These are phyloP conservation scores for Thielaviopsis punctulata DNA, from an alignment of 2,329 filamentous ascomycete species.

Conservation along the genomic window DNA sequence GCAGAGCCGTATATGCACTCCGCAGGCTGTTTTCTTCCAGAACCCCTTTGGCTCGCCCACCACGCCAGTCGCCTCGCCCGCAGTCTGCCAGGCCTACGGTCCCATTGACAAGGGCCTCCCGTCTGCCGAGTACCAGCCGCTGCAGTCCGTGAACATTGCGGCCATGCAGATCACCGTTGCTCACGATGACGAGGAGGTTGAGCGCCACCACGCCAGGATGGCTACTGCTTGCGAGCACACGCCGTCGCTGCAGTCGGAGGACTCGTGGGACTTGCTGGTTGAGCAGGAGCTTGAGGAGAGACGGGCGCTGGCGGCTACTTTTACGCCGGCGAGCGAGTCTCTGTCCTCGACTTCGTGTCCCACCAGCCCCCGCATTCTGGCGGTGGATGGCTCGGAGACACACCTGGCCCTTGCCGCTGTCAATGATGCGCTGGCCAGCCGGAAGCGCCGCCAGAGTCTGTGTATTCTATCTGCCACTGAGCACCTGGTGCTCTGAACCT, in stretches of 20 bases:
- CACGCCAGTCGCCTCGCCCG: not conserved
- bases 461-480: slow-evolving; percentile 2
- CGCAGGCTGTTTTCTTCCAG: not conserved
- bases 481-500: not conserved
- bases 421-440: not conserved
- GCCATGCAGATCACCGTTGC: not conserved
- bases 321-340: not conserved
- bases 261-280: slow-evolving; percentile 4
- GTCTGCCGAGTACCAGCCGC: not conserved
- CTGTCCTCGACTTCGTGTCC: slow-evolving; percentile 8
- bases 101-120: not conserved
- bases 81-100: not conserved
- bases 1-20: slow-evolving; percentile 6
- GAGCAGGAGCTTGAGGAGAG: not conserved
- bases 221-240: slow-evolving; percentile 2
- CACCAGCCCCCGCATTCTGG: slow-evolving; percentile 5
- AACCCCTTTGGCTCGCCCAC: not conserved
- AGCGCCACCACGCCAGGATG: no score
- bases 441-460: slow-evolving; percentile 10
- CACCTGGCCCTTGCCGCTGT: not conserved
- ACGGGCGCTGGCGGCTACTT: not conserved
- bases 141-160: no score
- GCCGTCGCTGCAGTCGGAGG: slow-evolving; percentile 6
- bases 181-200: not conserved
- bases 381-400: not conserved